Conservation (phyloP, 2,329 filamentous ascomycete species). For the Trichoderma breve region DNA sequence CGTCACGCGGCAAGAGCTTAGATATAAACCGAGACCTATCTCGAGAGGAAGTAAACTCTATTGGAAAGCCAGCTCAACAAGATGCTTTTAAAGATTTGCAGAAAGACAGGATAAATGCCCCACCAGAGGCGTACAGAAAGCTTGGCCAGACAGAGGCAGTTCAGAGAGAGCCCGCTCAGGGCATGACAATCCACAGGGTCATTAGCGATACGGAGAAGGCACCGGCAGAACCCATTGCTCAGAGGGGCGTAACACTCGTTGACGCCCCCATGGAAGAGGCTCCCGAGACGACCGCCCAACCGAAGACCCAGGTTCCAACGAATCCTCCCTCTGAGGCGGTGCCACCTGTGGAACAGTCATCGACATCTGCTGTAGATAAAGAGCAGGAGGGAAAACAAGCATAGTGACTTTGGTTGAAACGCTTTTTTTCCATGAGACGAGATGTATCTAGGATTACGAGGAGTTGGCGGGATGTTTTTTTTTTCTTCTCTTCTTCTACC, state of each 20-base stretch:
- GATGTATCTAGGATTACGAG: constrained; percentile 7
- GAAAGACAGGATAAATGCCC: neutral
- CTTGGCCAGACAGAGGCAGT: neutral
- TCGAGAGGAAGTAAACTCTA: constrained; percentile 14
- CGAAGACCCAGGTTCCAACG: neutral
- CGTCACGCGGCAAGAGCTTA: constrained; percentile 46
- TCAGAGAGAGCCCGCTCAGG: constrained; percentile 2
- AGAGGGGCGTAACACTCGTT: neutral
- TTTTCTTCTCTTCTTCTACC: neutral
- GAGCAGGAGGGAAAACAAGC: constrained; percentile 13
- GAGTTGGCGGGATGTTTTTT: constrained; percentile 8
- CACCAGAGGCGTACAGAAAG: neutral
- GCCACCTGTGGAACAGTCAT: constrained; percentile 15
- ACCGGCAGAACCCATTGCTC: neutral
- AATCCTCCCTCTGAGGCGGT: neutral
- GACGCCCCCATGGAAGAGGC: neutral
- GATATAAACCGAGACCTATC: constrained; percentile 44
- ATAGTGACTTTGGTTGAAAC: neutral
- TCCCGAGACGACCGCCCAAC: neutral
- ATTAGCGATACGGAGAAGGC: neutral
- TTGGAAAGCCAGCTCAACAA: neutral
- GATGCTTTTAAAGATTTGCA: neutral
- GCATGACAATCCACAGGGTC: constrained; percentile 12
- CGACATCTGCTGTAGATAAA: constrained; percentile 16
- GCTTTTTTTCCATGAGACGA: constrained; percentile 3